Percentiles rank a stretch among this genome's conserved stretches.
These are phyloP conservation scores for Ogataea ganodermae DNA, from an alignment of 805 yeast genomes.

Conservation along the genomic window DNA sequence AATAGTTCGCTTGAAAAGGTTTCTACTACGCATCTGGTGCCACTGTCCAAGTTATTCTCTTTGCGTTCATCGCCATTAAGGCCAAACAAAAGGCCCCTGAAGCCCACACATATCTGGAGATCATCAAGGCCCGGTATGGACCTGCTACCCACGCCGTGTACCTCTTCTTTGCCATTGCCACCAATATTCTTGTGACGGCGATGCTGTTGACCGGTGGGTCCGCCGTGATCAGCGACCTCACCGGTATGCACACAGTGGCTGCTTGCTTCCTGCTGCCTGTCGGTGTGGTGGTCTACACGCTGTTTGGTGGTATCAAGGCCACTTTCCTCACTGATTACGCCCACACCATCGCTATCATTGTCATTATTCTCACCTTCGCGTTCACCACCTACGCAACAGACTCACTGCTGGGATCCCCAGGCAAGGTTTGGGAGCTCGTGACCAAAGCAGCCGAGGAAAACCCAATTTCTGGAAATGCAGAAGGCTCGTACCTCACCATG, in stretches of 20 bases:
- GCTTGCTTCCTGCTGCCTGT: slow-evolving; percentile 81
- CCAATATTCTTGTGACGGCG: slow-evolving; percentile 87
- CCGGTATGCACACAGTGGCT: slow-evolving; percentile 80
- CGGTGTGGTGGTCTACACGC: slow-evolving; percentile 72
- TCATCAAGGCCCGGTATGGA: slow-evolving; percentile 81
- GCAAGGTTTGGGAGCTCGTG: slow-evolving; percentile 72
- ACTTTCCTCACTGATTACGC: slow-evolving; percentile 78
- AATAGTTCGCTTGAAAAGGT: too few relatives aligned
- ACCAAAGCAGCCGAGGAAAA: slow-evolving; percentile 56
- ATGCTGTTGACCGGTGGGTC: slow-evolving; percentile 92
- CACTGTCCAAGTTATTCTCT: slow-evolving; percentile 80
- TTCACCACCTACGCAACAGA: slow-evolving; percentile 77
- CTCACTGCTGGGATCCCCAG: slow-evolving; percentile 76
- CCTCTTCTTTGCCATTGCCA: slow-evolving; percentile 80
- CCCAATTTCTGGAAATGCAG: slow-evolving; percentile 79
- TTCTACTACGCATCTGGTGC: slow-evolving; percentile 88
- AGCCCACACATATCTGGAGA: slow-evolving; percentile 89
- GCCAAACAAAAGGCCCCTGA: slow-evolving; percentile 88
- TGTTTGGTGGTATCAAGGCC: slow-evolving; percentile 82
- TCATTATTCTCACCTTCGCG: slow-evolving; percentile 77
- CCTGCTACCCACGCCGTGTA: slow-evolving; percentile 66
- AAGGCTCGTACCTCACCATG: slow-evolving; percentile 89
- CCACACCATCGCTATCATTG: slow-evolving; percentile 79
- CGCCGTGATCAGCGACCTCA: slow-evolving; percentile 74
- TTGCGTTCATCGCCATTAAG: slow-evolving; percentile 85